Percentiles rank a stretch among this genome's conserved stretches.
Evolutionary conservation across 108 stramenopile genomes (phyloP).

Genomic region (Conticribra weissflogii): DNA sequence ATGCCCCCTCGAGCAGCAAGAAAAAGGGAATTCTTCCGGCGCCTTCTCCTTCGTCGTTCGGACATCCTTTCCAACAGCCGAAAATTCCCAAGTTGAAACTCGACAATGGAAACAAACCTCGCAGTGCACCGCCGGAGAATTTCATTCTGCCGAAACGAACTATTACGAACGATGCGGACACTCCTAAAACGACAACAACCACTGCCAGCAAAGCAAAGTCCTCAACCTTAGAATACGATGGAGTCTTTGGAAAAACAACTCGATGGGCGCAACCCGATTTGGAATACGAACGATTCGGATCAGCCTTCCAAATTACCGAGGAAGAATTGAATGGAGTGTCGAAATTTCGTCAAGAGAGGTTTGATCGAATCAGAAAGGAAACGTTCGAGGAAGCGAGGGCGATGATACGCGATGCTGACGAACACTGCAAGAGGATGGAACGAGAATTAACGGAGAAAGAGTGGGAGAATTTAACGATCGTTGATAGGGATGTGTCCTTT

Average conservation of each 20-base stretch:
- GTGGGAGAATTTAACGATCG: conserved; percentile 4
- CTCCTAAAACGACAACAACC: conserved; percentile 6
- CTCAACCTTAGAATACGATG: conserved; percentile 42
- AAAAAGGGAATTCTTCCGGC: background rate
- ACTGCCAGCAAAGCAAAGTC: background rate
- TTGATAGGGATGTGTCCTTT: conserved; percentile 9
- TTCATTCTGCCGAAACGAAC: too few species aligned
- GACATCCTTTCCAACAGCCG: background rate
- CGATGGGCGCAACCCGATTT: conserved; percentile 34
- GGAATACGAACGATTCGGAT: conserved; percentile 18
- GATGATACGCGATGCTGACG: background rate
- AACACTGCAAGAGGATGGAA: background rate
- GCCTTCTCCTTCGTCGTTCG: background rate
- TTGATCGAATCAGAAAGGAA: conserved; percentile 1
- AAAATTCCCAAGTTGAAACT: background rate
- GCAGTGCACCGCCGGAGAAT: too few species aligned
- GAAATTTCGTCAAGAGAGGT: conserved; percentile 18
- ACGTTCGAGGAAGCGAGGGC: background rate
- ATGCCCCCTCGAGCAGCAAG: too few species aligned
- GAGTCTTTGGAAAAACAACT: conserved; percentile 29
- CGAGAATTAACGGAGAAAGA: background rate
- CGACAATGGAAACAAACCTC: too few species aligned
- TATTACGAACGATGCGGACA: too few species aligned
- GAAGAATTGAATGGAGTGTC: conserved; percentile 35
- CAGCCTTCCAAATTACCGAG: conserved; percentile 25